Evolutionary conservation across 352 stramenopile species (phyloP), one percentile per base, ranked within the genome.

Genomic region (Globisporangium okanoganense): DNA sequence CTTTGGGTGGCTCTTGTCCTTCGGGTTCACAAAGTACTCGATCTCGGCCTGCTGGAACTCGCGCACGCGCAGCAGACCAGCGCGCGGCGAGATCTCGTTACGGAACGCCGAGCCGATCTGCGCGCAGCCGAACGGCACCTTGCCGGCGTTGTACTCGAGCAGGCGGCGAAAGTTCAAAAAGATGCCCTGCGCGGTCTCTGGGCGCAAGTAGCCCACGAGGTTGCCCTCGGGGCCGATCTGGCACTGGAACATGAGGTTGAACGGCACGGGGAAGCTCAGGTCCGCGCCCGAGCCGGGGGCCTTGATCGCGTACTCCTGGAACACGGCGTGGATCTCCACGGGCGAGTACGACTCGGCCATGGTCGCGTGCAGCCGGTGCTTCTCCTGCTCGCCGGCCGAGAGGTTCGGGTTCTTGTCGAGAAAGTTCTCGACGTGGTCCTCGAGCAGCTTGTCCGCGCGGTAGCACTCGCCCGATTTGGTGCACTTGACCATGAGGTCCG

Each of bases 31-130:
- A 81, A 99, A 99, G 66, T 93, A 94, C 70, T 99, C 97, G 58
- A 99, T 99, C 82, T 99, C 97, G 43, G 94, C 96, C 92, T 99
- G 98, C 73, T 96, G 97, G 80, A 99, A 99, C 85, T 99, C 98
- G 47, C 98, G 94, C 43, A 99, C 97, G 62, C 98, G 93, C 63
- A 99, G 71, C 24, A 99, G 84, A 47, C 97, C 97, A 33, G 88
- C 95, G 58, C 96, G 88, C 40, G 97, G 97, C 58, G 96, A 96
- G 79, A 99, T 99, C 79, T 99, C 97, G 68, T 97, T 97, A 52
- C 91, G 86, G 75, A 96, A 97, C 18, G 87, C 90, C 52, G 79
- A 94, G 40, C 90, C 90, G 53, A 97, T 93, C 69, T 94, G 85
- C 12, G 85, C 85, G 48, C 81, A 92, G 43, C 82, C 85, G 63